Percentiles rank a stretch among this genome's conserved stretches.
Conservation (phyloP, 257 asterid species). For the Salvia hispanica region DNA sequence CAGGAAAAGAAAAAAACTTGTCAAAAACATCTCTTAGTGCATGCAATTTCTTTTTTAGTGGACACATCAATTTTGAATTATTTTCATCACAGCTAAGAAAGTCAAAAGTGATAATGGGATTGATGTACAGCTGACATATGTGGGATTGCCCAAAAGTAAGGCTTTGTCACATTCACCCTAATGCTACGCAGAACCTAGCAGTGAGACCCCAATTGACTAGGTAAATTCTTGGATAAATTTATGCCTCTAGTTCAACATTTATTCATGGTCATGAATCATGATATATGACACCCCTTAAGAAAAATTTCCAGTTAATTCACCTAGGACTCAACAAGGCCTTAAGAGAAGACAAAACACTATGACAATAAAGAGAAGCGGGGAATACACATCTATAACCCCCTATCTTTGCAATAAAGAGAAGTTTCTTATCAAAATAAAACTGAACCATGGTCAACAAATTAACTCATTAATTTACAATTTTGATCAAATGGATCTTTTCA, state of each 20-base stretch:
- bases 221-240: background rate
- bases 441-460: background rate
- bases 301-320: background rate
- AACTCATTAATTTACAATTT: too few species aligned
- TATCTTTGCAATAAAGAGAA: background rate
- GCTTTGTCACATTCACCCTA: background rate
- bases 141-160: conserved; percentile 7
- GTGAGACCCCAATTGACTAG: background rate
- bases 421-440: background rate
- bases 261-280: background rate
- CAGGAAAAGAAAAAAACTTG: background rate
- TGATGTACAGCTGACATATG: conserved; percentile 8
- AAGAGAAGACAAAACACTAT: background rate
- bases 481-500: background rate
- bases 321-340: background rate
- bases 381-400: conserved; percentile 18
- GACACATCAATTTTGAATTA: background rate
- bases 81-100: conserved; percentile 7
- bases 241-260: conserved; percentile 4
- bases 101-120: conserved; percentile 5
- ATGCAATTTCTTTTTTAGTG: background rate
- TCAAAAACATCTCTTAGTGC: background rate
- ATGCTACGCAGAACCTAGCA: background rate
- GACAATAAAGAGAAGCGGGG: background rate
- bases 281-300: background rate